Evolutionary conservation across 2,329 filamentous ascomycete genomes (phyloP).

Genomic region (Didymella sp.): DNA sequence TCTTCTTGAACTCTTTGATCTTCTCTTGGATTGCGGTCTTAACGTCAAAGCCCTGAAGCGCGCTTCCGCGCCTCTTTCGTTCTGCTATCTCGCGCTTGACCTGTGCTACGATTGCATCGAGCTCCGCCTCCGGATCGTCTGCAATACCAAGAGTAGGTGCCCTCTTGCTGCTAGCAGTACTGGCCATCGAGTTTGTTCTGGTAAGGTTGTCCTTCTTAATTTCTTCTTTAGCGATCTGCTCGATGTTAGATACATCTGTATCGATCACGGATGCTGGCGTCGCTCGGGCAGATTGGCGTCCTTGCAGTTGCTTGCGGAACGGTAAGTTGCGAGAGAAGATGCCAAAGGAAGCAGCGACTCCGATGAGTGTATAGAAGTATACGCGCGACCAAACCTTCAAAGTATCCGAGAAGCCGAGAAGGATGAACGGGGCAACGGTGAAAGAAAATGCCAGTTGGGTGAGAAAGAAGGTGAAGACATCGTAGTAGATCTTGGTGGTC

Average conservation of each 20-base stretch:
- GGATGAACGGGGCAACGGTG: constrained; percentile 80
- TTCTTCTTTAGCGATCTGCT: constrained; percentile 46
- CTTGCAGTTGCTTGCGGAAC: constrained; percentile 52
- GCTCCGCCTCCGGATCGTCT: constrained; percentile 74
- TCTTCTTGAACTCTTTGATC: constrained; percentile 42
- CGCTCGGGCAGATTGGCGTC: constrained; percentile 37
- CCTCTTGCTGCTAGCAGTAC: constrained; percentile 53
- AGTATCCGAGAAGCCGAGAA: constrained; percentile 75
- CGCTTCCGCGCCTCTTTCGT: constrained; percentile 55
- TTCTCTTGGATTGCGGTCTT: constrained; percentile 48
- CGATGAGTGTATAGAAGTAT: constrained; percentile 84
- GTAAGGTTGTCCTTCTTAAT: constrained; percentile 49
- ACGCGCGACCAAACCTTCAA: constrained; percentile 81
- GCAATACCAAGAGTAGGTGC: constrained; percentile 79
- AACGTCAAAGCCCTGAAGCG: constrained; percentile 46
- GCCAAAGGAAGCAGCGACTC: constrained; percentile 67
- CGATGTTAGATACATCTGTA: constrained; percentile 36
- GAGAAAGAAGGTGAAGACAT: constrained; percentile 73
- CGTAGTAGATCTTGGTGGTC: constrained; percentile 84
- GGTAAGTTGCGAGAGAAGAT: constrained; percentile 86
- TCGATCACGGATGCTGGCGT: constrained; percentile 27
- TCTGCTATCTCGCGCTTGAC: constrained; percentile 75
- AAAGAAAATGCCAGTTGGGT: constrained; percentile 89
- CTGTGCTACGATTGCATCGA: constrained; percentile 80
- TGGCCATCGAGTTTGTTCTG: constrained; percentile 64